Evolutionary conservation across 1,284 basidiomycete species (phyloP), one percentile per base, ranked within the genome.

Genomic region (Coniophora puteana): DNA sequence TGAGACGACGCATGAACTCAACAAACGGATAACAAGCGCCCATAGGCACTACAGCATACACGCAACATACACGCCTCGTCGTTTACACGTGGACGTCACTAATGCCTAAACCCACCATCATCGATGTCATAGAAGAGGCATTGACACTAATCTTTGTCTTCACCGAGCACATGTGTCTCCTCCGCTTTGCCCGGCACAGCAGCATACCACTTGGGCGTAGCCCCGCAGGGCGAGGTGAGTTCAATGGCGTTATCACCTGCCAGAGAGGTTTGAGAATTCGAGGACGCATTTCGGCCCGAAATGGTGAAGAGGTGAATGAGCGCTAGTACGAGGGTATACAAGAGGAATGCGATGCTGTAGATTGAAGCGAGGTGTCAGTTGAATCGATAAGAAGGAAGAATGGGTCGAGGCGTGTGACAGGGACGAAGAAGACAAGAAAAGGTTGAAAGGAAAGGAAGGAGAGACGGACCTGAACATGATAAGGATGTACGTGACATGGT

Each of bases 401-500:
- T 24, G 6, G 8, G 27, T 1, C n/a, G n/a, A n/a, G n/a, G n/a
- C n/a, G n/a, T n/a, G n/a, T 8, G 22, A 33, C 17, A 26, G 22
- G 18, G 8, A 10, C 20, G 11, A n/a, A n/a, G 28, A 5, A 11
- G 6, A 13, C n/a, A n/a, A n/a, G n/a, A n/a, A n/a, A n/a, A n/a
- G n/a, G n/a, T n/a, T n/a, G n/a, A n/a, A n/a, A n/a, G n/a, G n/a
- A n/a, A n/a, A n/a, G n/a, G n/a, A n/a, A n/a, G n/a, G n/a, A 29
- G 18, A 22, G 7, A 54, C 67, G 37, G 36, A 81, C 78, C 87
- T 91, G 63, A 86, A 89, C 71, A 90, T 83, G 55, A 88, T 83
- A 7, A 93, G 68, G 31, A 87, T 73, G 54, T 94, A 94, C 1
- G 90, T 89, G 49, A 93, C 89, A 56, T 93, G 89, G 58, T 93